Evolutionary conservation across 202 grass and related monocot species (phyloP), one percentile per base, ranked within the genome.

Genomic region (Zizania palustris): DNA sequence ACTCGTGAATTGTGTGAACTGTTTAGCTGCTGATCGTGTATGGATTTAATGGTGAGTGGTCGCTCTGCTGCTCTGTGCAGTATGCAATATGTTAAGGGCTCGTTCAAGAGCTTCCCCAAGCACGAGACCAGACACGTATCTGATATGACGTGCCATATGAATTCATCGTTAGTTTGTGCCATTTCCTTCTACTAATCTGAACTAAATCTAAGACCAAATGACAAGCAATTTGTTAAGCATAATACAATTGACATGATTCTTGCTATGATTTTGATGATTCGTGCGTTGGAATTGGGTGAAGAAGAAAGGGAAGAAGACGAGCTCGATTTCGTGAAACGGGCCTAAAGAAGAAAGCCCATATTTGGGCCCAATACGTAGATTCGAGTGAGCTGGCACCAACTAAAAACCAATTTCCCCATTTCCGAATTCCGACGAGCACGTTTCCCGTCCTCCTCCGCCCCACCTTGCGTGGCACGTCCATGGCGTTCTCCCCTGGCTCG

Each of bases 21-120:
- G 36, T 33, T 40, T 83, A 4, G 11, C 63, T 37, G 35, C 43
- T 59, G 67, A 19, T 51, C 77, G 58, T 58, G 40, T 43, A 28
- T 58, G 35, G 4, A 15, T 77, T 19, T 69, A 56, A 69, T 80
- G 34, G 16, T 67, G 42, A 45, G 67, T 81, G 54, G 20, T 82
- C 56, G 83, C 44, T 36, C 58, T 33, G 76, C 58, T 64, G 49
- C 60, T 48, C 16, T 63, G 60, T 79, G 74, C 12, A 87, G 85
- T 74, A 44, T 82, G 64, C 95, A 90, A 77, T 83, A 90, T 54
- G 83, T 82, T 15, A 98, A 79, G 78, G 89, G 87, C 50, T 73
- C 91, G 64, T 92, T 89, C 69, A 93, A 93, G 82, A 91, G 62
- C 77, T 97, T 97, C 14, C 76, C 88, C 72, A 97, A 92, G 76